Conservation (phyloP, 139 green algal species). For the Picochlorum sp. region DNA sequence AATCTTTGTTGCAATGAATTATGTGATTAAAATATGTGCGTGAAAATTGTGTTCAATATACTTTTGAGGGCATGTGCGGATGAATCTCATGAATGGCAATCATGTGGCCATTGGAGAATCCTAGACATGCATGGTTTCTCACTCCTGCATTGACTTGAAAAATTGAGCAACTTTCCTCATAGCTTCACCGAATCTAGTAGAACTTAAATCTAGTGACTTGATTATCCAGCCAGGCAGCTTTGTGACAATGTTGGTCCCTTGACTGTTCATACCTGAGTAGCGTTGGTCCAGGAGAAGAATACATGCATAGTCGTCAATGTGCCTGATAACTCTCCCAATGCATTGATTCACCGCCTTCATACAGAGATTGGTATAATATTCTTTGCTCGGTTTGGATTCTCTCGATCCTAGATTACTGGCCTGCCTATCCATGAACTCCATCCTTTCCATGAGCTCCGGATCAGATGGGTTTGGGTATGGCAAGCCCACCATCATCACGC, state of each 20-base stretch:
- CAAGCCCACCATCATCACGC: constrained; percentile 87
- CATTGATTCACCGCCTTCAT: constrained; percentile 94
- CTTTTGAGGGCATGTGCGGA: no score
- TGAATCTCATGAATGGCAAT: no score
- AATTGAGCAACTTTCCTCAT: constrained; percentile 33
- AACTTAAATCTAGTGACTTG: constrained; percentile 28
- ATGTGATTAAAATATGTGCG: no score
- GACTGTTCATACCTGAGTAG: no score
- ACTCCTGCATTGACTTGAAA: constrained; percentile 14
- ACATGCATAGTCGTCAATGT: constrained; percentile 77
- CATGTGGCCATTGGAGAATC: not conserved
- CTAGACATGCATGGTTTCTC: not conserved
- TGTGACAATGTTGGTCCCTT: constrained; percentile 12
- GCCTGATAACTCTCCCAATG: constrained; percentile 79
- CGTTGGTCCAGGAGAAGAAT: constrained; percentile 76
- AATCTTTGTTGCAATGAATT: no score
- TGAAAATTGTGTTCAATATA: no score
- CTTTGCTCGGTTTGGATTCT: constrained; percentile 21
- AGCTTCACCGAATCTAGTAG: constrained; percentile 31
- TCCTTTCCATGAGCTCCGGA: constrained; percentile 81
- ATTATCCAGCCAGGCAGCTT: constrained; percentile 76
- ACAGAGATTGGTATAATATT: constrained; percentile 83
- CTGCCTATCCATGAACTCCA: constrained; percentile 66
- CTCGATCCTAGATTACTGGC: not conserved
- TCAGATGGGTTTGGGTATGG: constrained; percentile 89